Percentiles rank a stretch among this genome's conserved stretches.
phyloP scores from a whole-genome alignment of 2,329 filamentous ascomycete genomes.

The Conoideocrella luteorostrata region DNA sequence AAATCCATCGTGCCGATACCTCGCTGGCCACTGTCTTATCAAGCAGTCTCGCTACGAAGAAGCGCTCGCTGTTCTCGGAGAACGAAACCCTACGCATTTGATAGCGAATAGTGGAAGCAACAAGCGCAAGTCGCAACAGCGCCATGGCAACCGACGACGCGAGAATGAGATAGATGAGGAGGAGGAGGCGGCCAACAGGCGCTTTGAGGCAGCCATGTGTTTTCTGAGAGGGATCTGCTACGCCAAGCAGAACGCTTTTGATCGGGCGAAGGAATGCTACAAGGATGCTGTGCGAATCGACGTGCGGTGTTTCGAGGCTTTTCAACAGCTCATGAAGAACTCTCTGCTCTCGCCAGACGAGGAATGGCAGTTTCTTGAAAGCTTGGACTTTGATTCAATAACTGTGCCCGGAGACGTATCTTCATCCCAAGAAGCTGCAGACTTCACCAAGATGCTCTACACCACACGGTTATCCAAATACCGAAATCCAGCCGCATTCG shows the following conservation, averaged over 20 bases:
- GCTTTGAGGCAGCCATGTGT: slow-evolving; percentile 96
- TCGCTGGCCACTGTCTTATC: slow-evolving; percentile 89
- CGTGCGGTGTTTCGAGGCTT: slow-evolving; percentile 96
- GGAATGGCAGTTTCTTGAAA: slow-evolving; percentile 83
- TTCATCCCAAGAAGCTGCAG: slow-evolving; percentile 75
- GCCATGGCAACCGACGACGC: slow-evolving; percentile 24
- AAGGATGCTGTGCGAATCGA: slow-evolving; percentile 96
- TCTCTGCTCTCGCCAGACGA: slow-evolving; percentile 83
- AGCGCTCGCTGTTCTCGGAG: slow-evolving; percentile 77
- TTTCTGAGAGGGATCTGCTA: slow-evolving; percentile 90
- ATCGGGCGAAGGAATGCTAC: slow-evolving; percentile 96
- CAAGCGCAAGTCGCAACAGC: slow-evolving; percentile 32
- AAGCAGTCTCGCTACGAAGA: slow-evolving; percentile 89
- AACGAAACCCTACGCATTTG: slow-evolving; percentile 88
- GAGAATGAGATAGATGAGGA: slow-evolving; percentile 47
- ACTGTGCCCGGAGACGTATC: slow-evolving; percentile 57
- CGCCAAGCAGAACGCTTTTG: slow-evolving; percentile 94
- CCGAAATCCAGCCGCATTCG: slow-evolving; percentile 75
- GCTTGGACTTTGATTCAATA: slow-evolving; percentile 84
- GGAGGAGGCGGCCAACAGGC: slow-evolving; percentile 68
- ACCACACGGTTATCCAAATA: slow-evolving; percentile 95
- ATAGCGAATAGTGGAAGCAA: slow-evolving; percentile 50
- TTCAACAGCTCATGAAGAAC: slow-evolving; percentile 97
- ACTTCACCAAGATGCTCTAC: slow-evolving; percentile 94
- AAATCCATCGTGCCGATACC: slow-evolving; percentile 83